Conservation (phyloP, 192 early-diverging fungal genomes). For the Piromyces finnis region DNA sequence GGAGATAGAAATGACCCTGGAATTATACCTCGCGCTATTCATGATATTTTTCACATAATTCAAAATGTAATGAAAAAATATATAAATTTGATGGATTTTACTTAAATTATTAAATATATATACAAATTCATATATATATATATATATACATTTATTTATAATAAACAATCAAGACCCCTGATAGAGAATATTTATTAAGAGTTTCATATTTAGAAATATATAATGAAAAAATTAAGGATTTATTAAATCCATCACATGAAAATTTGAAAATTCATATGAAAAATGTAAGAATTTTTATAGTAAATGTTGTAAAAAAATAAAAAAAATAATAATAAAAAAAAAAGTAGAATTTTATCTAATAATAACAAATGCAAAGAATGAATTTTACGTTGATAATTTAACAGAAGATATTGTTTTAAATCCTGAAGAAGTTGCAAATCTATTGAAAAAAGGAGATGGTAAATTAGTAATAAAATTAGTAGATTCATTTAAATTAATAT, state of each 20-base stretch:
- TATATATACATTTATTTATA: no score
- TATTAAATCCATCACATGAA: background rate
- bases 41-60: slow-evolving; percentile 36
- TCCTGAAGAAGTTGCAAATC: slow-evolving; percentile 15
- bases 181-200: background rate
- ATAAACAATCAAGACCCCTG: background rate
- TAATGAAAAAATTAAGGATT: slow-evolving; percentile 9
- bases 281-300: slow-evolving; percentile 1
- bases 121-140: no score
- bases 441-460: slow-evolving; percentile 20
- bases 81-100: no score
- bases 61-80: slow-evolving; percentile 12
- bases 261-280: background rate
- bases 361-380: slow-evolving; percentile 5
- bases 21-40: slow-evolving; percentile 46
- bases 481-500: no score
- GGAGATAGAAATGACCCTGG: slow-evolving; percentile 41
- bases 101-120: no score
- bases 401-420: slow-evolving; percentile 25
- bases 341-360: background rate
- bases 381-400: slow-evolving; percentile 23
- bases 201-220: background rate
- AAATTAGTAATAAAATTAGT: background rate
- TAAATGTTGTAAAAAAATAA: background rate
- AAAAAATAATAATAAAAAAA: no score